Percentiles rank a stretch among this genome's conserved stretches.
These are phyloP conservation scores for Hymenoscyphus salicellus DNA, from an alignment of 2,329 filamentous ascomycete genomes.

Conservation along the genomic window DNA sequence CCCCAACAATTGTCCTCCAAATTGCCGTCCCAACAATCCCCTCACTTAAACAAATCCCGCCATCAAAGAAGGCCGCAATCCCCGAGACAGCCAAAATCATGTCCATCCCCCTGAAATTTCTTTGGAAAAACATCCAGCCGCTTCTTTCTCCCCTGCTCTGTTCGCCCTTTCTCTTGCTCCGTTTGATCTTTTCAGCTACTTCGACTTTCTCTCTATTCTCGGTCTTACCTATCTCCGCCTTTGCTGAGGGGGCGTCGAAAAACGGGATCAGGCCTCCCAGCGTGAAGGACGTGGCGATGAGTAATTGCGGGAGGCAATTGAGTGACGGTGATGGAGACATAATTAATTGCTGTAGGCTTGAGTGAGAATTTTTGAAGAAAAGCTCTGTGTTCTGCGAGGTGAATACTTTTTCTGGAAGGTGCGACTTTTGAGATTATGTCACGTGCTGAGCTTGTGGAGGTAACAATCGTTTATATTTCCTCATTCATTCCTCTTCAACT, in stretches of 20 bases:
- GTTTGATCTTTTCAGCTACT: no score
- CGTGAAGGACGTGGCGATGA: background rate
- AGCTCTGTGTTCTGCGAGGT: background rate
- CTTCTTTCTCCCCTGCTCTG: background rate
- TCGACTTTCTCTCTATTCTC: no score
- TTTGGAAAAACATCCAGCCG: background rate
- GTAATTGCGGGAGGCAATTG: background rate
- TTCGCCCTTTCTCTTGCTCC: background rate
- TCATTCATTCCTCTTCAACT: background rate
- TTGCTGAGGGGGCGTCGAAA: conserved; percentile 3
- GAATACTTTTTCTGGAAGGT: background rate
- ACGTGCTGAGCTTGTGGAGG: background rate
- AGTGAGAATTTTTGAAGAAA: background rate
- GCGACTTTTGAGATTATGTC: background rate
- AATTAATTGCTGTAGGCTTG: background rate
- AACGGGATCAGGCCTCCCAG: background rate
- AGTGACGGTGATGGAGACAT: conserved; percentile 1
- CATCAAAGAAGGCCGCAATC: background rate
- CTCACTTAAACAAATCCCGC: background rate
- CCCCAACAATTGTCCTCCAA: background rate
- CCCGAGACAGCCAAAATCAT: background rate
- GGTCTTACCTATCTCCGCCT: no score
- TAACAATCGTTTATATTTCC: background rate
- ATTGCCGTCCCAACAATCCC: background rate
- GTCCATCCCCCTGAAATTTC: background rate